Evolutionary conservation across 441 rosid genomes (phyloP).

Genomic region (Flueggea neowawraea): DNA sequence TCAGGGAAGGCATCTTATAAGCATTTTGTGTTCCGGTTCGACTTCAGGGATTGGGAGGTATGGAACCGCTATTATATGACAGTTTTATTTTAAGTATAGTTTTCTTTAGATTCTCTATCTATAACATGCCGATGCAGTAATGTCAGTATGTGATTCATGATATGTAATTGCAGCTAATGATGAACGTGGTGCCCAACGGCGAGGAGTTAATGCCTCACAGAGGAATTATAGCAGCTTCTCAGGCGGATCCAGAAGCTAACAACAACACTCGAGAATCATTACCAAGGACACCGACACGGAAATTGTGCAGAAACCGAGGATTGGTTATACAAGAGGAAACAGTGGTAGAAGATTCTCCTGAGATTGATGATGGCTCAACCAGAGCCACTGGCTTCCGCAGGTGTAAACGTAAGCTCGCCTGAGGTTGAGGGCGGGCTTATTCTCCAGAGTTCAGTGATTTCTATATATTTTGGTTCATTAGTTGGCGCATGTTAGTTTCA

Average conservation of each 20-base stretch:
- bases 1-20: slow-evolving; percentile 46
- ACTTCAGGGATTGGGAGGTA: slow-evolving; percentile 79
- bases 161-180: slow-evolving; percentile 29
- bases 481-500: too few relatives aligned
- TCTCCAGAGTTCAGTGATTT: too few relatives aligned
- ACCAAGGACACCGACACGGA: slow-evolving; percentile 41
- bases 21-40: slow-evolving; percentile 73
- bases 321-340: slow-evolving; percentile 37
- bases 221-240: slow-evolving; percentile 12
- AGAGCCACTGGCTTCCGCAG: slow-evolving; percentile 23
- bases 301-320: slow-evolving; percentile 43
- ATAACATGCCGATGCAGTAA: background rate
- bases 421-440: slow-evolving; percentile 3
- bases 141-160: background rate
- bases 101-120: background rate
- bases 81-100: too few relatives aligned
- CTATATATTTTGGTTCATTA: too few relatives aligned
- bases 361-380: slow-evolving; percentile 12
- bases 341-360: slow-evolving; percentile 40
- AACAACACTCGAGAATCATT: slow-evolving; percentile 11
- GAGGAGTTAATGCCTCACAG: slow-evolving; percentile 56
- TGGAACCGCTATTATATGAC: background rate
- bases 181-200: slow-evolving; percentile 30
- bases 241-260: slow-evolving; percentile 16
- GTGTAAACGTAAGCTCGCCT: slow-evolving; percentile 35